Base-by-base conservation (phyloP, 805 yeast genomes). In the Kuraishia hungarica region DNA sequence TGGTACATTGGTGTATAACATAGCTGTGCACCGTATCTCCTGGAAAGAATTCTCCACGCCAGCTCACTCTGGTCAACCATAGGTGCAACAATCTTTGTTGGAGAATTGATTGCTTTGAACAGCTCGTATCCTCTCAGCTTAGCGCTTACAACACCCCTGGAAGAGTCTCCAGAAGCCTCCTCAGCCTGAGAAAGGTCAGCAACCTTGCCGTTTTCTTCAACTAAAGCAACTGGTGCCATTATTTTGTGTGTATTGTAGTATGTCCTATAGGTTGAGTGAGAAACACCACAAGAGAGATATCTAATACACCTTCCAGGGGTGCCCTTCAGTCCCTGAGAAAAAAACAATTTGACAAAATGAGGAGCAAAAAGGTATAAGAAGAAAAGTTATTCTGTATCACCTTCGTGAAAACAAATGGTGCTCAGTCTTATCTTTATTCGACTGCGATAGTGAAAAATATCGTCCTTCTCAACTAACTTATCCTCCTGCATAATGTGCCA, bases 1-100 rank as follows among this genome's bases (percentile, higher is more conserved):
- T 94, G 98, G 60, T 87, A 81, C 99, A 94, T 94, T 2, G 99
- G 99, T 0, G 98, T 89, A 64, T 93, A 94, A 64, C 97, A 89
- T 39, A 94, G 73, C 1, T 91, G 89, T 0, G 99, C 98, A 2
- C 99, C 99, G 63, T 92, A 86, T 57, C 79, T 76, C 55, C 98
- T 78, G 2, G 96, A 87, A 17, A 94, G 73, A 19, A 89, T 79
- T 60, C 99, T 77, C 98, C 98, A 94, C 1, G 96, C 98, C 20
- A 94, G 76, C 65, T 94, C 99, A 2, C 93, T 84, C 61, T 91
- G 97, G 68, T 94, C 99, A 20, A 94, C 99, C 97, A 94, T 93
- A 1, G 99, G 99, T 2, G 98, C 99, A 21, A 94, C 94, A 24
- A 94, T 85, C 59, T 87, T 89, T 52, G 76, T 80, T 2, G 99